Evolutionary conservation across 257 asterid species (phyloP), one percentile per base, ranked within the genome.

Genomic region (Ajuga chamaepitys): DNA sequence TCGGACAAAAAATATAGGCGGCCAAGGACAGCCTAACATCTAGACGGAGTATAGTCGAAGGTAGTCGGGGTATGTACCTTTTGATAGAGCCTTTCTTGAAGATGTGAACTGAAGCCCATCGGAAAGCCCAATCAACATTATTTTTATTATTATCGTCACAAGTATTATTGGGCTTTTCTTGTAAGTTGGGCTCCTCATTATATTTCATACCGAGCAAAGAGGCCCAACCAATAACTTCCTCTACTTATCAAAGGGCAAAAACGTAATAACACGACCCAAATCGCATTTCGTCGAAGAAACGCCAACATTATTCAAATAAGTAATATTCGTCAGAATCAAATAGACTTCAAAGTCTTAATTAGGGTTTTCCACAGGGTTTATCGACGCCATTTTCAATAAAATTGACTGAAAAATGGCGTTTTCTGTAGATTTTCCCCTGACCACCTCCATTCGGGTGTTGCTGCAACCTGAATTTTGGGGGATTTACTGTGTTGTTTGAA

Each of bases 341-440:
- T 9, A 41, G 47, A 14, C 62, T 40, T 5, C 22, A n/a, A n/a
- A n/a, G n/a, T 9, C 64, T 57, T 37, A 21, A 44, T 69, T 76
- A 80, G 82, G 85, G 85, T 75, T 81, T 70, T 69, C 75, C 42
- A 22, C 42, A 45, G 77, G 79, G 74, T 70, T 47, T 65, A 34
- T 58, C 68, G 41, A 53, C 68, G 60, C 66, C 55, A 8, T 56
- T n/a, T 40, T 52, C 51, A 9, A 3, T 35, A 57, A 77, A 69
- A 52, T 70, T 17, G 64, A 14, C 30, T 5, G 6, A 22, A 18
- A 11, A 20, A 58, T 34, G 48, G 69, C 14, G 70, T 25, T 48
- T 58, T 22, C 16, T 7, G 12, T 50, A 47, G 40, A 21, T 48
- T 62, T 52, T 34, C 24, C 22, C 2, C 17, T 44, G 35, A 44